Conservation (phyloP, 2,329 filamentous ascomycete species). For the Podosphaera fusca region DNA sequence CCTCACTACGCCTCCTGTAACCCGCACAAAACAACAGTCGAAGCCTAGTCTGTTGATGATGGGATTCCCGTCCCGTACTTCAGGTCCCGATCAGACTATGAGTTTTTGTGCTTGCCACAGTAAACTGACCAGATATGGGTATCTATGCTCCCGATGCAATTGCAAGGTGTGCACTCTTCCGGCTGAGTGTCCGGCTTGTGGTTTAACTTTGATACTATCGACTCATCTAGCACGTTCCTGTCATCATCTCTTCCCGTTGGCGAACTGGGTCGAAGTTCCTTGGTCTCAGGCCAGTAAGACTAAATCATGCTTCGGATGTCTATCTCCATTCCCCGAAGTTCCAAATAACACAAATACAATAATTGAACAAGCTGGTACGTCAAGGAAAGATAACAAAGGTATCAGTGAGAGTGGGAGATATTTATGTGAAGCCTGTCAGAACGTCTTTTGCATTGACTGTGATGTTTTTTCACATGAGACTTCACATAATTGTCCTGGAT, state of each 20-base stretch:
- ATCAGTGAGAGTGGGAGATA: slow-evolving; percentile 76
- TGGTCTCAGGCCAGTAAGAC: slow-evolving; percentile 44
- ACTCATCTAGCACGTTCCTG: slow-evolving; percentile 87
- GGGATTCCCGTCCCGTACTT: slow-evolving; percentile 79
- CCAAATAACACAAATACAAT: slow-evolving; percentile 5
- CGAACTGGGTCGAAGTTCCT: slow-evolving; percentile 74
- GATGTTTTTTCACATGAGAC: slow-evolving; percentile 89
- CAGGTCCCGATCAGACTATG: slow-evolving; percentile 39
- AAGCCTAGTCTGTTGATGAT: slow-evolving; percentile 67
- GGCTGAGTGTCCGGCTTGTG: slow-evolving; percentile 74
- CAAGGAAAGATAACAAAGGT: slow-evolving; percentile 25
- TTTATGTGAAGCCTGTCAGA: slow-evolving; percentile 63
- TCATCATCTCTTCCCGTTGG: slow-evolving; percentile 73
- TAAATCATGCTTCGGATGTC: slow-evolving; percentile 54
- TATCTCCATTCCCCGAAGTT: slow-evolving; percentile 39
- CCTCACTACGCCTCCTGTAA: slow-evolving; percentile 71
- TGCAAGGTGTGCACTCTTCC: slow-evolving; percentile 79
- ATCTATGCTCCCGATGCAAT: slow-evolving; percentile 71
- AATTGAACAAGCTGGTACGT: background rate
- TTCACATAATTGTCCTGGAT: slow-evolving; percentile 88
- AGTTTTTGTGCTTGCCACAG: slow-evolving; percentile 85
- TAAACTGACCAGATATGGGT: slow-evolving; percentile 59
- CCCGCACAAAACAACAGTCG: slow-evolving; percentile 36
- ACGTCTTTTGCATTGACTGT: slow-evolving; percentile 95
- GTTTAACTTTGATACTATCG: slow-evolving; percentile 77